Conservation (phyloP, 345 rosid genomes). For the Clarkia xantiana region DNA sequence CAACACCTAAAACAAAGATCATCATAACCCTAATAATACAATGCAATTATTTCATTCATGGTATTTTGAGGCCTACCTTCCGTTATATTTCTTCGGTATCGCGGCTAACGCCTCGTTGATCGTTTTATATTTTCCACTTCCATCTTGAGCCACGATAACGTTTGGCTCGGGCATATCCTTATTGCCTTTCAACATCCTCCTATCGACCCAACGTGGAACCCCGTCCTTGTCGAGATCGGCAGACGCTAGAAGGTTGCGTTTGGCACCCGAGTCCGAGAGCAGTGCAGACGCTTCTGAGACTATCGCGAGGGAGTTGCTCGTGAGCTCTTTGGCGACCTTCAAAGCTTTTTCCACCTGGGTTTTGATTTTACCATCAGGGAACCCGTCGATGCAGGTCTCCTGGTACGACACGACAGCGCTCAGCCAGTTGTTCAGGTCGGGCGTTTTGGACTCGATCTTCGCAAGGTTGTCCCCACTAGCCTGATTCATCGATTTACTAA, state of each 20-base stretch:
- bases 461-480: conserved; percentile 6
- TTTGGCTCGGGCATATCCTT: conserved; percentile 23
- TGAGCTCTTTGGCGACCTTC: conserved; percentile 24
- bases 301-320: conserved; percentile 60
- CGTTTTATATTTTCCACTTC: conserved; percentile 48
- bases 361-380: conserved; percentile 45
- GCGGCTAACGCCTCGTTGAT: conserved; percentile 45
- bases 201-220: conserved; percentile 40
- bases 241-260: conserved; percentile 26
- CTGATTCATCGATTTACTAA: conserved; percentile 13
- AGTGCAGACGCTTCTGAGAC: conserved; percentile 14
- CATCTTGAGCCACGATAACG: conserved; percentile 55
- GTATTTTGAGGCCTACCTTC: conserved; percentile 24
- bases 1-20: neutral
- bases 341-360: conserved; percentile 27
- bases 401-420: conserved; percentile 72
- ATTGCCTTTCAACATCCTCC: conserved; percentile 33
- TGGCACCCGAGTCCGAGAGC: neutral
- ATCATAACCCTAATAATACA: neutral
- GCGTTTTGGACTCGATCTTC: conserved; percentile 10
- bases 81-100: conserved; percentile 32
- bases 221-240: conserved; percentile 12
- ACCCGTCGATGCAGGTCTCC: conserved; percentile 55
- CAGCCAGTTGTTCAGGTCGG: conserved; percentile 41
- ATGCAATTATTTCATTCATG: no score